Conservation (phyloP, 1,284 basidiomycete genomes). For the Phylloporus sp. region DNA sequence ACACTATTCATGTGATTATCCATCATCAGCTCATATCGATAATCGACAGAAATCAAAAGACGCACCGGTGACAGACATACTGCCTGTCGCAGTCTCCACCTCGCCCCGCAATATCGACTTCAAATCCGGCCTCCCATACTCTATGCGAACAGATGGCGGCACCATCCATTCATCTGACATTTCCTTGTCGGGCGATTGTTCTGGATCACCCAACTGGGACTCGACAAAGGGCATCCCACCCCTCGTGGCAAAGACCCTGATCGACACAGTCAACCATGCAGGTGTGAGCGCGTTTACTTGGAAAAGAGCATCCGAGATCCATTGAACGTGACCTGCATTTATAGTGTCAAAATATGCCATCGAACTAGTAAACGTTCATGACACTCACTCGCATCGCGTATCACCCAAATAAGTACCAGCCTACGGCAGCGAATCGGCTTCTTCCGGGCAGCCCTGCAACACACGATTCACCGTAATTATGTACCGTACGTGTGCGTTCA, state of each 20-base stretch:
- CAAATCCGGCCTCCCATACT: constrained; percentile 33
- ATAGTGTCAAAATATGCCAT: constrained; percentile 7
- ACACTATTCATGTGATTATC: constrained; percentile 44
- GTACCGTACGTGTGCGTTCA: no score
- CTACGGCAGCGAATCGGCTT: constrained; percentile 33
- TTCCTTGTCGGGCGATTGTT: constrained; percentile 23
- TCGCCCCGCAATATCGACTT: constrained; percentile 30
- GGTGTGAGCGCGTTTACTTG: constrained; percentile 33
- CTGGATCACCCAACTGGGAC: constrained; percentile 15
- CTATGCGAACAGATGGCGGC: constrained; percentile 25
- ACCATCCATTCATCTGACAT: neutral
- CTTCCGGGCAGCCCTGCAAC: constrained; percentile 37
- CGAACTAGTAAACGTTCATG: neutral
- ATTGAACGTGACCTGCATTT: constrained; percentile 37
- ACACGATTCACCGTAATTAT: neutral
- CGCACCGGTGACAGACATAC: constrained; percentile 38
- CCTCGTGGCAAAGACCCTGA: constrained; percentile 45
- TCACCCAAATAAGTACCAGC: constrained; percentile 49
- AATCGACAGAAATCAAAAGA: neutral
- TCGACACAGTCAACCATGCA: constrained; percentile 38
- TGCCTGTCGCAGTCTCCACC: constrained; percentile 32
- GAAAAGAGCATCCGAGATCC: constrained; percentile 44
- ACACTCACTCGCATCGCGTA: constrained; percentile 46
- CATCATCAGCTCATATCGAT: neutral
- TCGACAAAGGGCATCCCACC: constrained; percentile 18